Conservation (phyloP, 106 monocot species). For the Ottelia alismoides region DNA sequence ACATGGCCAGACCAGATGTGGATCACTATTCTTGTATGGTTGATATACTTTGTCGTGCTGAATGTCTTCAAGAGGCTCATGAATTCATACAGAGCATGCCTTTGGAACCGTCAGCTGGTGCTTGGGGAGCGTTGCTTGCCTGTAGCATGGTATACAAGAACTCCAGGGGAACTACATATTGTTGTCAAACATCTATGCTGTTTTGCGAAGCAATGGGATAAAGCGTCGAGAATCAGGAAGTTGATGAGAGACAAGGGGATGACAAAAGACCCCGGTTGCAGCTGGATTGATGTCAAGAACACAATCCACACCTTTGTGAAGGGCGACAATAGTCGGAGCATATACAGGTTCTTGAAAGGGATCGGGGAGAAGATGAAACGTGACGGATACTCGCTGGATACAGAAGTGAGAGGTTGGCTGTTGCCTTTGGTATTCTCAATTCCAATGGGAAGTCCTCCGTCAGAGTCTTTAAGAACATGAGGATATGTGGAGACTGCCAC, state of each 20-base stretch:
- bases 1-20: slow-evolving; percentile 45
- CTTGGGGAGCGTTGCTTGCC: slow-evolving; percentile 56
- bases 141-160: slow-evolving; percentile 42
- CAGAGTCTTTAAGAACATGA: slow-evolving; percentile 60
- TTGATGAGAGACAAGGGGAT: slow-evolving; percentile 33
- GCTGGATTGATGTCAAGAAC: slow-evolving; percentile 61
- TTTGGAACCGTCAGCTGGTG: slow-evolving; percentile 41
- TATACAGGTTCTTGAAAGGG: slow-evolving; percentile 30
- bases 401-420: slow-evolving; percentile 53
- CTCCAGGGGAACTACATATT: slow-evolving; percentile 37
- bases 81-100: slow-evolving; percentile 43
- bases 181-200: slow-evolving; percentile 56
- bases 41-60: slow-evolving; percentile 39
- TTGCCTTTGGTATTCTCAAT: slow-evolving; percentile 46
- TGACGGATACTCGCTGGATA: slow-evolving; percentile 34
- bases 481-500: slow-evolving; percentile 59
- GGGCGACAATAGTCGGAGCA: slow-evolving; percentile 34
- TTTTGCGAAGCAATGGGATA: slow-evolving; percentile 42
- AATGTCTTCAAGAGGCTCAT: slow-evolving; percentile 36
- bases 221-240: slow-evolving; percentile 47
- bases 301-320: slow-evolving; percentile 44
- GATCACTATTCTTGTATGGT: slow-evolving; percentile 83
- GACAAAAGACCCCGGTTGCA: slow-evolving; percentile 77
- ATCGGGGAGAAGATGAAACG: slow-evolving; percentile 35
- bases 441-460: slow-evolving; percentile 26